Evolutionary conservation across 768 basidiomycete genomes (phyloP).

Genomic region (Lanmaoa rubissima): DNA sequence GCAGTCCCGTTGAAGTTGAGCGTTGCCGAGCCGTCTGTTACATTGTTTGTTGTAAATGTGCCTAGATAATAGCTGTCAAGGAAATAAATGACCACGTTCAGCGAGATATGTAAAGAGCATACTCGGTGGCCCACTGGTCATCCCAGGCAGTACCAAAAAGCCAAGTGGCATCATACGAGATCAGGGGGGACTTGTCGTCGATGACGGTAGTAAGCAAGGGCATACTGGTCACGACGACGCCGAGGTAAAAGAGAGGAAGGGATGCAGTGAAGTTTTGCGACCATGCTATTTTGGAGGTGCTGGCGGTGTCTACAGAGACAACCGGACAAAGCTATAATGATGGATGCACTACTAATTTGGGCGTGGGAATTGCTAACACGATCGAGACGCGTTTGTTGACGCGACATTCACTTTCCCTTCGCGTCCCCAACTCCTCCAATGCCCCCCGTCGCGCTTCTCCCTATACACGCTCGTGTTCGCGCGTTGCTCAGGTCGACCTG

Average conservation of each 20-base stretch:
- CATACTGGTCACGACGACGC: slow-evolving; percentile 11
- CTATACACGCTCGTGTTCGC: slow-evolving; percentile 60
- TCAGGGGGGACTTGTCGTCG: slow-evolving; percentile 35
- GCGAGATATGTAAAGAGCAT: neutral
- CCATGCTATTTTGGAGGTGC: too few relatives aligned
- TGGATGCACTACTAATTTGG: too few relatives aligned
- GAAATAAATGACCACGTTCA: neutral
- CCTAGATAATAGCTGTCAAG: slow-evolving; percentile 37
- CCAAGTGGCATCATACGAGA: slow-evolving; percentile 28
- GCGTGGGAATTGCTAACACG: slow-evolving; percentile 14
- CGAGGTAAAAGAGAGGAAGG: neutral
- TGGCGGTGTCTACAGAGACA: neutral
- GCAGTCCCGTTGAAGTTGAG: slow-evolving; percentile 51
- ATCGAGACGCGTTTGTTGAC: slow-evolving; percentile 28
- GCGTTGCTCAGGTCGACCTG: slow-evolving; percentile 71
- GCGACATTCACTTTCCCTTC: slow-evolving; percentile 40
- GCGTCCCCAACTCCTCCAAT: slow-evolving; percentile 58
- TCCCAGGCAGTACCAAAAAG: slow-evolving; percentile 10
- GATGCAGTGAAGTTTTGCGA: too few relatives aligned
- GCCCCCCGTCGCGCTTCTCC: slow-evolving; percentile 44
- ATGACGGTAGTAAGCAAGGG: slow-evolving; percentile 25
- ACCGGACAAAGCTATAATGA: too few relatives aligned
- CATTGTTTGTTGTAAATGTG: slow-evolving; percentile 41
- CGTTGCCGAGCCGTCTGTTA: slow-evolving; percentile 32
- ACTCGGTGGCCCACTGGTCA: slow-evolving; percentile 20